phyloP scores from a whole-genome alignment of 1,139 yeast species.

The Saccharomyces hybrid region DNA sequence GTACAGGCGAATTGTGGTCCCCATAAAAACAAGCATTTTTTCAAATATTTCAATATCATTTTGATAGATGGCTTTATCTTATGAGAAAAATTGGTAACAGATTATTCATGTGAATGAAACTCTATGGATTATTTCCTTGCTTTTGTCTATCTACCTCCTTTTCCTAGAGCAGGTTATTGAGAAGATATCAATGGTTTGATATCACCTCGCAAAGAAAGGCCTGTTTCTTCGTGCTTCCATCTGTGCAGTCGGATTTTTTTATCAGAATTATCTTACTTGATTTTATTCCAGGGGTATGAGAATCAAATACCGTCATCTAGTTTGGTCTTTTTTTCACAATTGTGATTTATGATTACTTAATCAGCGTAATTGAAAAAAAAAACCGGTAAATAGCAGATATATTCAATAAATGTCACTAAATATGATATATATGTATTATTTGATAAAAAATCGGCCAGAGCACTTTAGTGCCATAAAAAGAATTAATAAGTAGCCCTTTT shows the following conservation, averaged over 20 bases:
- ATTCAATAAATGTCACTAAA: neutral
- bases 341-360: neutral
- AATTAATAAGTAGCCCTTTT: neutral
- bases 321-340: neutral
- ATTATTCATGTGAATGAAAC: neutral
- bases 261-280: neutral
- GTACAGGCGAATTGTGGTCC: slow-evolving; percentile 28
- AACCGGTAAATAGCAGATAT: neutral
- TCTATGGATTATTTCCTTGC: neutral
- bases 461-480: neutral
- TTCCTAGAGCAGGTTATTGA: neutral
- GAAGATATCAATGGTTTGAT: neutral
- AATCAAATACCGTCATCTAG: neutral
- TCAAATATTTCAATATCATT: neutral
- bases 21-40: slow-evolving; percentile 13
- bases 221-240: neutral
- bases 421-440: neutral
- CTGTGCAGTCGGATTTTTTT: neutral
- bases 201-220: neutral
- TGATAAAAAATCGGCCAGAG: neutral
- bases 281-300: neutral
- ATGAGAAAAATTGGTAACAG: neutral
- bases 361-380: neutral
- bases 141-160: neutral
- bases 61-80: neutral